Percentiles rank a stretch among this genome's conserved stretches.
phyloP scores from a whole-genome alignment of 116 monocot species.

The Dioscorea cayenensis region DNA sequence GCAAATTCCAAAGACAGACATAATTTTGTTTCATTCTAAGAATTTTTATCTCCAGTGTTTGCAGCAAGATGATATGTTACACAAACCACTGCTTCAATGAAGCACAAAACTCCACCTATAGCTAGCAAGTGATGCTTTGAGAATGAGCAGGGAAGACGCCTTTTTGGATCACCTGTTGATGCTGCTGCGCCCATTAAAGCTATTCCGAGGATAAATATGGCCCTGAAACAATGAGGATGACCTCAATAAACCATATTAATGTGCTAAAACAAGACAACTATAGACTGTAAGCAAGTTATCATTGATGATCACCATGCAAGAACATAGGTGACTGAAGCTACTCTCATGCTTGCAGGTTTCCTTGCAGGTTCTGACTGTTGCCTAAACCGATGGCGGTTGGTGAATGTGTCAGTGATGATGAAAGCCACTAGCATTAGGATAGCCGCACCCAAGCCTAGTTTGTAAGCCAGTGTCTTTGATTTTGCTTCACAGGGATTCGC shows the following conservation, averaged over 20 bases:
- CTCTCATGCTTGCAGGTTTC: not conserved
- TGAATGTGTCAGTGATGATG: not conserved
- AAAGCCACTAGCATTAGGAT: not conserved
- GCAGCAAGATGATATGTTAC: not conserved
- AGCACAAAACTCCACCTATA: not conserved
- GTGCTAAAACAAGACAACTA: not conserved
- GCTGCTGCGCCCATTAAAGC: not conserved
- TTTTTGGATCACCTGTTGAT: not conserved
- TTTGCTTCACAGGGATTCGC: not conserved
- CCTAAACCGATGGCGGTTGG: too few species aligned
- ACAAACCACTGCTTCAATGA: not conserved
- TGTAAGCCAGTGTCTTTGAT: not conserved
- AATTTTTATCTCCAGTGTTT: too few species aligned
- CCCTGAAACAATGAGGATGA: not conserved
- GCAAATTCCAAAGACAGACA: too few species aligned
- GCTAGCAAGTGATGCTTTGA: not conserved
- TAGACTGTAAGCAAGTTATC: not conserved
- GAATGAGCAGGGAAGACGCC: not conserved
- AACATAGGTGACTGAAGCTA: not conserved
- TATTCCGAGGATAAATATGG: not conserved
- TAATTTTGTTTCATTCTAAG: too few species aligned
- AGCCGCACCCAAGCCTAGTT: not conserved
- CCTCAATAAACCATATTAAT: not conserved
- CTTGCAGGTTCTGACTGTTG: not conserved
- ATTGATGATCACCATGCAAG: not conserved